Conservation (phyloP, 2,329 filamentous ascomycete genomes). For the Microcera coccophila region DNA sequence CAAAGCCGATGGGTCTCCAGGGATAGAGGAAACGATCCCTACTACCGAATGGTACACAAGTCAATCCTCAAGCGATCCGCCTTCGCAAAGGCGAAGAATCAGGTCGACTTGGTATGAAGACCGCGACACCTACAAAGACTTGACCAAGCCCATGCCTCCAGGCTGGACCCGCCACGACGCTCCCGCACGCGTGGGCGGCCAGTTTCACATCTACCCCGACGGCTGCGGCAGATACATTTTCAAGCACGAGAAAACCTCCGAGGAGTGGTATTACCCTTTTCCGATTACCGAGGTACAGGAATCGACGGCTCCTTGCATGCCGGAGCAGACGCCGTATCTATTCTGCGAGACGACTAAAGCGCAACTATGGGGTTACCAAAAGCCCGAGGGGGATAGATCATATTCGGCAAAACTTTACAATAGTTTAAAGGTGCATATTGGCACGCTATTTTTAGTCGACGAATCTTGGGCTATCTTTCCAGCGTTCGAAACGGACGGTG, state of each 20-base stretch:
- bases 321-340: conserved; percentile 12
- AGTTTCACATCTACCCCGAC: neutral
- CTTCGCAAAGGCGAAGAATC: conserved; percentile 1
- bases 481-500: no score
- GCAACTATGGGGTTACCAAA: no score
- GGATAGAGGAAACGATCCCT: no score
- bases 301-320: conserved; percentile 2
- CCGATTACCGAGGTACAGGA: conserved; percentile 3
- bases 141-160: neutral
- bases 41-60: no score
- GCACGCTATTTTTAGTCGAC: no score
- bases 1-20: no score
- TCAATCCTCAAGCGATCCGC: no score
- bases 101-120: conserved; percentile 5
- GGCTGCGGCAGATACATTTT: conserved; percentile 5
- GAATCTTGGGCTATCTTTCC: no score
- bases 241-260: neutral
- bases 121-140: conserved; percentile 3
- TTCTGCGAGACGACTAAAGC: no score
- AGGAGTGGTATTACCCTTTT: conserved; percentile 7
- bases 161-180: conserved; percentile 7
- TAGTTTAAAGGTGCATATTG: no score
- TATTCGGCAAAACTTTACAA: no score
- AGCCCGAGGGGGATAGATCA: no score
- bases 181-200: neutral